Conservation (phyloP, 345 rosid genomes). For the Limnanthes douglasii region DNA sequence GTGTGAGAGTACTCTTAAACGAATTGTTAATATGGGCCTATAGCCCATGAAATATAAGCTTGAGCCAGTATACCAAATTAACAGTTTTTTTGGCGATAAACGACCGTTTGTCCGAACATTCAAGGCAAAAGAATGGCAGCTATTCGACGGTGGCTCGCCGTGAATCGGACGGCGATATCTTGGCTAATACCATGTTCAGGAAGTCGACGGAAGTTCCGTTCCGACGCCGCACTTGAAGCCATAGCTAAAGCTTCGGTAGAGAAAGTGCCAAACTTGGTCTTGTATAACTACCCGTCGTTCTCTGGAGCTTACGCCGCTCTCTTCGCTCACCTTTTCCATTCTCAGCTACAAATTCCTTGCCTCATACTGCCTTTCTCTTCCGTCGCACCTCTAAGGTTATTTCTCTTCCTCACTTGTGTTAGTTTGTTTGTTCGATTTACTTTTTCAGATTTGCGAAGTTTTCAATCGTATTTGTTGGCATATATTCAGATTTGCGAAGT, state of each 20-base stretch:
- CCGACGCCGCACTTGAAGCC: conserved; percentile 74
- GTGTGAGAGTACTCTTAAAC: too few species aligned
- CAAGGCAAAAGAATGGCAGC: too few species aligned
- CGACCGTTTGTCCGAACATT: too few species aligned
- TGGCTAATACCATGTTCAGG: not conserved
- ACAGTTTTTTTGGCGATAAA: too few species aligned
- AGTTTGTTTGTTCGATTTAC: not conserved
- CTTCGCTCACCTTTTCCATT: conserved; percentile 68
- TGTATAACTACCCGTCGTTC: conserved; percentile 80
- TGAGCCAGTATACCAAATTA: too few species aligned
- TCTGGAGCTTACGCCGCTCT: conserved; percentile 80
- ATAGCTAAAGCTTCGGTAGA: conserved; percentile 39
- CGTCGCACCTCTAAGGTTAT: conserved; percentile 37
- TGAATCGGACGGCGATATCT: too few species aligned
- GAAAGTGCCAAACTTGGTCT: conserved; percentile 34
- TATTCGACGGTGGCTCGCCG: too few species aligned
- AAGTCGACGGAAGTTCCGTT: conserved; percentile 33
- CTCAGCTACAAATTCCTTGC: conserved; percentile 42
- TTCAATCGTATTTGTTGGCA: conserved; percentile 4
- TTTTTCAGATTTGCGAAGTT: not conserved
- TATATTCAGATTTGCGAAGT: too few species aligned
- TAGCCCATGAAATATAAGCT: too few species aligned
- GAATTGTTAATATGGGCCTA: too few species aligned
- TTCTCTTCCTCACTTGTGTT: conserved; percentile 1
- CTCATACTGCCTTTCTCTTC: conserved; percentile 73